Conservation (phyloP, 1,284 basidiomycete species). For the Afroboletus lepidellus region DNA sequence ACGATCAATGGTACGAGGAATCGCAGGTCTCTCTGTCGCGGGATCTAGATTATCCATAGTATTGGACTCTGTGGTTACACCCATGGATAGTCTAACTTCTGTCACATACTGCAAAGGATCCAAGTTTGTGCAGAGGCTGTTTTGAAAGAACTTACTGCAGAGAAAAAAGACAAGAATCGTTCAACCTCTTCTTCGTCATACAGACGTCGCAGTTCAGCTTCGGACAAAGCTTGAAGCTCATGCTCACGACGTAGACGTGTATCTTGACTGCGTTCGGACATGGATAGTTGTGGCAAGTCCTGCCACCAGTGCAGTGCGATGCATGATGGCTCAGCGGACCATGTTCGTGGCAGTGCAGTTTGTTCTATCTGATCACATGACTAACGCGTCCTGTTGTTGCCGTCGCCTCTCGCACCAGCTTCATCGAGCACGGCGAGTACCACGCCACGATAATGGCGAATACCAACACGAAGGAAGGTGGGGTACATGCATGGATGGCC, state of each 20-base stretch:
- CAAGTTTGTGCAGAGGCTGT: constrained; percentile 2
- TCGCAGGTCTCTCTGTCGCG: neutral
- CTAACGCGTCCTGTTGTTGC: constrained; percentile 25
- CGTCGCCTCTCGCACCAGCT: neutral
- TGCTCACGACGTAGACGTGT: neutral
- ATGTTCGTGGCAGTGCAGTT: neutral
- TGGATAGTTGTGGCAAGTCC: neutral
- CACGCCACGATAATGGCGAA: constrained; percentile 13
- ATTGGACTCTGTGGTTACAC: neutral
- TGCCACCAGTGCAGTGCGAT: neutral
- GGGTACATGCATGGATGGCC: constrained; percentile 63
- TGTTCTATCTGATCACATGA: constrained; percentile 27
- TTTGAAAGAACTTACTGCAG: constrained; percentile 41
- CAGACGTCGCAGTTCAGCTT: constrained; percentile 48
- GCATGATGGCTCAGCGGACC: neutral
- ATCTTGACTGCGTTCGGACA: constrained; percentile 11
- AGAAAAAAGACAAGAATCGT: constrained; percentile 55
- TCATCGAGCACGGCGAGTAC: constrained; percentile 1
- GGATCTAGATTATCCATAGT: neutral
- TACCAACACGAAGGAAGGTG: constrained; percentile 17
- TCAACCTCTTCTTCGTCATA: constrained; percentile 66
- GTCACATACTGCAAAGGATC: constrained; percentile 52
- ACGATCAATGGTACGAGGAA: constrained; percentile 8
- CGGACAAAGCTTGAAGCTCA: constrained; percentile 22
- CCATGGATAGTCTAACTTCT: constrained; percentile 45